These are phyloP conservation scores for Sugiyamaella smithiae DNA, from an alignment of 805 yeast species.

Conservation along the genomic window DNA sequence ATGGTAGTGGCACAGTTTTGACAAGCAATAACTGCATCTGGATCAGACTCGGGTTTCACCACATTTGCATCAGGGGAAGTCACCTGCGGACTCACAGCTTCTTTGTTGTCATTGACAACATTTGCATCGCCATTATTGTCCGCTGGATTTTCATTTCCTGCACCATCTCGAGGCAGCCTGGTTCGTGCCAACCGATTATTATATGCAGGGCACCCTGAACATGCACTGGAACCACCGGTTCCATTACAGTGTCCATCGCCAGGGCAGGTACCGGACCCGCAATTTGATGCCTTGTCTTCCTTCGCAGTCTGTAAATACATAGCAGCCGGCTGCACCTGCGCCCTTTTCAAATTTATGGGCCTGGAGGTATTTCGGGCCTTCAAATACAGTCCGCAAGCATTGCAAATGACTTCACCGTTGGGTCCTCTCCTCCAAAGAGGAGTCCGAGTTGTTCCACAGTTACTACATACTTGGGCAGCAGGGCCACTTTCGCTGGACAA, in stretches of 20 bases:
- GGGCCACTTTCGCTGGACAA: neutral
- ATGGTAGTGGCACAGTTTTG: constrained; percentile 81
- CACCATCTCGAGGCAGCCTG: constrained; percentile 8
- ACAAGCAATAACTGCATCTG: constrained; percentile 65
- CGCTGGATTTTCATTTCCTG: neutral
- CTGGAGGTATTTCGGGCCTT: constrained; percentile 60
- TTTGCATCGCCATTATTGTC: constrained; percentile 3
- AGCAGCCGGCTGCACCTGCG: constrained; percentile 4
- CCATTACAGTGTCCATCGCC: constrained; percentile 85
- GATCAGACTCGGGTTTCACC: constrained; percentile 17
- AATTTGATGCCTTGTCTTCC: constrained; percentile 1
- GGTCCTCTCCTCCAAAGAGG: constrained; percentile 96
- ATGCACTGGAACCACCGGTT: constrained; percentile 77
- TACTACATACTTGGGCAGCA: constrained; percentile 59
- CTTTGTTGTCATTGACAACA: constrained; percentile 5
- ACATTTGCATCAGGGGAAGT: neutral
- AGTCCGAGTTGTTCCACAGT: constrained; percentile 88
- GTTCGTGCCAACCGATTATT: constrained; percentile 52
- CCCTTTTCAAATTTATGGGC: constrained; percentile 60
- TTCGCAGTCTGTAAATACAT: neutral
- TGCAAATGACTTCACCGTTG: constrained; percentile 87
- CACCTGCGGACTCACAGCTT: neutral
- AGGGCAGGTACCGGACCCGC: constrained; percentile 53
- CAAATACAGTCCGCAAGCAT: constrained; percentile 88
- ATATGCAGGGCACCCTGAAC: constrained; percentile 80